Percentiles rank a stretch among this genome's conserved stretches.
These are phyloP conservation scores for Aspergillus intermedius DNA, from an alignment of 2,329 filamentous ascomycete genomes.

Conservation along the genomic window DNA sequence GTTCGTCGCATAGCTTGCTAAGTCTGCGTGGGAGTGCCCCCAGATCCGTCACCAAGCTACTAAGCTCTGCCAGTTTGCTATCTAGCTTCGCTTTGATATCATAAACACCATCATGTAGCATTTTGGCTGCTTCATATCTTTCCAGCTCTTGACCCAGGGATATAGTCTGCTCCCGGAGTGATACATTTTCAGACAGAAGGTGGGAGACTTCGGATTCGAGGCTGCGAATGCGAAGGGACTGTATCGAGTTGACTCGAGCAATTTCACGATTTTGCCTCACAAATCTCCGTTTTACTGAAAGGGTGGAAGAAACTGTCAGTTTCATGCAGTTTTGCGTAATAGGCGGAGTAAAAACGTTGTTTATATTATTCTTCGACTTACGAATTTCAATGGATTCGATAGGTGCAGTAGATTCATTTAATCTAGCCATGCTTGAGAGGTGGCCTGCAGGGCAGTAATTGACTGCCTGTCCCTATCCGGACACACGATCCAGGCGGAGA, in stretches of 20 bases:
- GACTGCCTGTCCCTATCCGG: background rate
- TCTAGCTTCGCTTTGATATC: constrained; percentile 51
- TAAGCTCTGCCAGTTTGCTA: constrained; percentile 51
- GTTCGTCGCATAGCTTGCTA: constrained; percentile 13
- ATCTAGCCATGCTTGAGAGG: constrained; percentile 38
- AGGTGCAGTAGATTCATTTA: constrained; percentile 42
- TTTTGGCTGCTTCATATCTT: constrained; percentile 39
- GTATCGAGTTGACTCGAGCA: constrained; percentile 57
- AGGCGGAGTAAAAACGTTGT: background rate
- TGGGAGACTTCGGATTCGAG: constrained; percentile 57
- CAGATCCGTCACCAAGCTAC: constrained; percentile 49
- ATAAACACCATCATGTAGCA: constrained; percentile 43
- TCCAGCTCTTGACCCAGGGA: constrained; percentile 51
- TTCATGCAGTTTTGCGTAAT: background rate
- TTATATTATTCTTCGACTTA: constrained; percentile 23
- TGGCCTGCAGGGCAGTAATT: too few species aligned
- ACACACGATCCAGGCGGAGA: background rate
- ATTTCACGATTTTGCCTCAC: constrained; percentile 62
- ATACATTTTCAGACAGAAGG: constrained; percentile 55
- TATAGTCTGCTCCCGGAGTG: constrained; percentile 54
- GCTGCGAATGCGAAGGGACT: constrained; percentile 57
- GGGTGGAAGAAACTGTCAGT: background rate
- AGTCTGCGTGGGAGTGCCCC: constrained; percentile 36
- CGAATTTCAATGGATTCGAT: constrained; percentile 43
- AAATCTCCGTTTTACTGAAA: constrained; percentile 56